Conservation (phyloP, 2,329 filamentous ascomycete species). For the Penicillium sp. region DNA sequence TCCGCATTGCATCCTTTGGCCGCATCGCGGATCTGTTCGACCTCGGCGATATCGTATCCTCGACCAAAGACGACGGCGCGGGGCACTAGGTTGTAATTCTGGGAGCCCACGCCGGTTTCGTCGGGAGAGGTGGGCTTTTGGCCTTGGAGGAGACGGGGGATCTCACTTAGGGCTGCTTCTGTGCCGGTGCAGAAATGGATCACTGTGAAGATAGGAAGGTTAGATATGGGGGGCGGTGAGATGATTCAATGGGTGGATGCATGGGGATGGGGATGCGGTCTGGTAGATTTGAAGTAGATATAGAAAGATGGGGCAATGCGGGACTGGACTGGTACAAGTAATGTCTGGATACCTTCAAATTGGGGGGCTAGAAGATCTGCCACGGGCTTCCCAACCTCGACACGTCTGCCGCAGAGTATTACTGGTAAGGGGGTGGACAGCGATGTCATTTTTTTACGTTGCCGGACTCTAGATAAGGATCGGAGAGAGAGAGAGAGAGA, state of each 20-base stretch:
- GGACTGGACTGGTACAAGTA: too few species aligned
- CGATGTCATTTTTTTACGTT: constrained; percentile 4
- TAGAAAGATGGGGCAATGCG: too few species aligned
- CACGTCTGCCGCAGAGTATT: constrained; percentile 13
- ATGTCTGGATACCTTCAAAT: constrained; percentile 14
- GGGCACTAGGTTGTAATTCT: constrained; percentile 19
- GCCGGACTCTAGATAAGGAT: too few species aligned
- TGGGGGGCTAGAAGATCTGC: constrained; percentile 14
- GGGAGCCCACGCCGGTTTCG: constrained; percentile 21
- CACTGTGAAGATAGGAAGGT: constrained; percentile 6
- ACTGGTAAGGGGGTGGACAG: constrained; percentile 9
- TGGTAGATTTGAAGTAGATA: too few species aligned
- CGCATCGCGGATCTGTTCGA: constrained; percentile 10
- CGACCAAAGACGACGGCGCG: constrained; percentile 27
- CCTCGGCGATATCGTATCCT: constrained; percentile 13
- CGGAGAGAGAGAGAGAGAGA: too few species aligned
- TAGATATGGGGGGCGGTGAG: background rate
- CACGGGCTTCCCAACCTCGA: constrained; percentile 13
- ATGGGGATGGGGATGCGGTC: background rate
- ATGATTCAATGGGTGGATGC: background rate
- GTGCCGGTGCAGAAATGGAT: constrained; percentile 19
- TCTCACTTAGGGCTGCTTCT: constrained; percentile 15
- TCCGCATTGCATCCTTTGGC: constrained; percentile 2
- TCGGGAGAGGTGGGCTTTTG: constrained; percentile 14
- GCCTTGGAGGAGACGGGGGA: constrained; percentile 21